Evolutionary conservation across 2,329 filamentous ascomycete genomes (phyloP).

Genomic region (Fonsecaea pedrosoi): DNA sequence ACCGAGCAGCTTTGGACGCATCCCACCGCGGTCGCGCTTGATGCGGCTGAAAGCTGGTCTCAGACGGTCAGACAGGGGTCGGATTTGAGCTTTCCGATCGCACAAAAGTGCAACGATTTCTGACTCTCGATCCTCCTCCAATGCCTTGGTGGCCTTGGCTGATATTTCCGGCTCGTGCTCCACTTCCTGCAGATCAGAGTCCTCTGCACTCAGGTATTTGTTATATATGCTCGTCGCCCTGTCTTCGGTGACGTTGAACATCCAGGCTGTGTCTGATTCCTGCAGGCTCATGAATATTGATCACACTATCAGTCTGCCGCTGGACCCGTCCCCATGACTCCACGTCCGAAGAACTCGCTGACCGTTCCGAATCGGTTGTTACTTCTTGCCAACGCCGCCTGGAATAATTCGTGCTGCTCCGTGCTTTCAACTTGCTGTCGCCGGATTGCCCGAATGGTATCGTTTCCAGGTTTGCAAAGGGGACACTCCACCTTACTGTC

Average conservation of each 20-base stretch:
- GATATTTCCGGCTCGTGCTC: conserved; percentile 9
- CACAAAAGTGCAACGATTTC: conserved; percentile 24
- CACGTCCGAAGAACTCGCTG: conserved; percentile 91
- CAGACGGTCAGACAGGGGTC: conserved; percentile 11
- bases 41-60: conserved; percentile 23
- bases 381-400: conserved; percentile 75
- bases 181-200: conserved; percentile 7
- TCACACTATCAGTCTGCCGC: conserved; percentile 29
- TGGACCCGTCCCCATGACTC: conserved; percentile 71
- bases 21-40: neutral
- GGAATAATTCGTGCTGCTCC: conserved; percentile 87
- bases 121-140: neutral
- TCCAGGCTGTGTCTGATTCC: conserved; percentile 8
- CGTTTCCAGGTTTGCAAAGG: conserved; percentile 80
- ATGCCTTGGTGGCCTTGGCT: neutral
- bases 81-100: conserved; percentile 17
- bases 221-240: conserved; percentile 7
- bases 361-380: conserved; percentile 80
- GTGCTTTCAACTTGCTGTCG: conserved; percentile 85
- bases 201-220: conserved; percentile 12
- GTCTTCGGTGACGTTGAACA: neutral
- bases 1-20: neutral
- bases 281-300: neutral
- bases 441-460: conserved; percentile 85
- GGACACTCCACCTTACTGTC: conserved; percentile 79